A percentile compares a stretch with the other conserved stretches of the same genome.
These are phyloP conservation scores for Acer saccharum DNA, from an alignment of 345 rosid species.

Conservation along the genomic window DNA sequence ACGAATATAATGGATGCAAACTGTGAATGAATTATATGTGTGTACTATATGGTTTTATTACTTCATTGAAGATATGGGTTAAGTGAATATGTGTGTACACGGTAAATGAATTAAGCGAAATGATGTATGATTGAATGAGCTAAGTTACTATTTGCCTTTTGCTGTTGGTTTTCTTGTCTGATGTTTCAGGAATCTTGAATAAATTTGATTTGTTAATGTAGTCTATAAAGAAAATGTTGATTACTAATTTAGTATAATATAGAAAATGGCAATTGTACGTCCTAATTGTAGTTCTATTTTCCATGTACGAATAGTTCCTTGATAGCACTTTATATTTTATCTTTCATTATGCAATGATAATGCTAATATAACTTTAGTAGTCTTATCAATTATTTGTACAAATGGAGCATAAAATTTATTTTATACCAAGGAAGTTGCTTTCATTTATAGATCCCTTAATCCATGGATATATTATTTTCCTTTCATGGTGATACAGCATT, in stretches of 20 bases:
- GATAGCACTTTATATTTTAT: background rate
- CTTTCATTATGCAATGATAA: background rate
- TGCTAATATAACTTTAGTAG: background rate
- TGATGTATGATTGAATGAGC: too few species aligned
- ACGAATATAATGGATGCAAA: too few species aligned
- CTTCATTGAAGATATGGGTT: too few species aligned
- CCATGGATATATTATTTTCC: background rate
- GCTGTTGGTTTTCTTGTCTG: background rate
- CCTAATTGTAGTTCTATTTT: background rate
- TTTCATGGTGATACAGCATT: constrained; percentile 48
- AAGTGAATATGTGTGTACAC: too few species aligned
- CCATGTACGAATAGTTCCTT: background rate
- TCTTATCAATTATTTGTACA: background rate
- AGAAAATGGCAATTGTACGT: background rate
- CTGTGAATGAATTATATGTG: too few species aligned
- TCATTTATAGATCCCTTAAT: background rate
- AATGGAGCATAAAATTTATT: background rate
- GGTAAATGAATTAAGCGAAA: too few species aligned
- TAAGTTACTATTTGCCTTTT: too few species aligned
- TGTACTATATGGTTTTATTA: too few species aligned
- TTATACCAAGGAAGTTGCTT: background rate
- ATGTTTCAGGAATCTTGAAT: background rate
- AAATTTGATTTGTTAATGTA: too few species aligned
- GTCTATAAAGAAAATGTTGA: too few species aligned
- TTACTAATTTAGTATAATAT: too few species aligned